Base-by-base conservation (phyloP, 257 asterid genomes). In the Jacaranda copaia region DNA sequence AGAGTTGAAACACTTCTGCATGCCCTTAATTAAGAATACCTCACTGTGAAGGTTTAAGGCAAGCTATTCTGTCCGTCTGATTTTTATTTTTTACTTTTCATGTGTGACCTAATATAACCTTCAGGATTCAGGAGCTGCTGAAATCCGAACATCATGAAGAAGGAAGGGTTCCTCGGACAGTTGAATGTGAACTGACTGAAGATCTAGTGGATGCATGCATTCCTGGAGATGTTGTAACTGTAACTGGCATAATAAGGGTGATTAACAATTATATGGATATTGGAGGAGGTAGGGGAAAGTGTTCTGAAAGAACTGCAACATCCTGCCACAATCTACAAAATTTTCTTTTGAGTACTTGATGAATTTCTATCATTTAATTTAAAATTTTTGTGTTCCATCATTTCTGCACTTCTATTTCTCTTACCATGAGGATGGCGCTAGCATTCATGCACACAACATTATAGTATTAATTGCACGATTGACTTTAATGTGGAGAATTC, bases 141-240 rank as follows among this genome's bases (percentile, higher is more conserved):
- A 93, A 86, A 76, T 89, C 95, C 62, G 99, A 90, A 87, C 97
- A 93, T 84, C 96, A 95, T 61, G 99, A 94, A 87, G 98, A 91
- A 78, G 98, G 92, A 72, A 85, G 98, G 75, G 99, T 95, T 78
- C 99, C 99, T 80, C 86, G 99, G 70, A 93, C 98, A 20, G 98
- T 95, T 83, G 99, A 95, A 81, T 93, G 97, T 76, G 99, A 95
- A 77, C 84, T 95, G 84, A 88, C 96, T 60, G 96, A 90, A 84
- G 98, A 95, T 85, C 91, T 95, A 56, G 99, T 93, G 81, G 99
- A 95, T 89, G 92, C 92, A 78, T 93, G 99, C 88, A 91, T 95
- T 79, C 99, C 99, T 80, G 99, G 98, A 48, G 99, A 95, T 82
- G 82, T 93, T 77, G 99, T 91, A 77, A 95, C 96, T 74, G 96